Evolutionary conservation across 2,329 filamentous ascomycete genomes (phyloP), one percentile per base, ranked within the genome.

Genomic region (Xylaria sp.): DNA sequence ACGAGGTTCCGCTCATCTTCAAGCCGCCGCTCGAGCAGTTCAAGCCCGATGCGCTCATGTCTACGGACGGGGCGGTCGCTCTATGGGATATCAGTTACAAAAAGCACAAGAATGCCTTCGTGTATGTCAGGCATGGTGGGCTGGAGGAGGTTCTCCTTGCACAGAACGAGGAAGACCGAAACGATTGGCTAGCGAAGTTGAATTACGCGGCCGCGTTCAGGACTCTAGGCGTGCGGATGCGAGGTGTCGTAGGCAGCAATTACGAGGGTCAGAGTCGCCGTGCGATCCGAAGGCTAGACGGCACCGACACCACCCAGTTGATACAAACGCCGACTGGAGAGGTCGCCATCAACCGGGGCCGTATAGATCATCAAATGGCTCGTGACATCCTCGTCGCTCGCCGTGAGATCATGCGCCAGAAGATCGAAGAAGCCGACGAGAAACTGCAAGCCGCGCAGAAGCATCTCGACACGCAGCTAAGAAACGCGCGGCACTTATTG

Each of bases 151-250:
- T 93, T 0, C 88, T 99, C 37, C 77, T 97, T 17, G 93, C 94
- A 4, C 92, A 97, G 64, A 91, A 86, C 48, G 94, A 99, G 65
- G 79, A 85, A 1, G 94, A 99, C 65, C 87, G 96, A 81, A 96
- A 97, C 66, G 94, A 99, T 69, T 99, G 94, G 94, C 78, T 99
- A 22, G 90, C 90, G 7, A 94, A 96, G 67, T 82, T 99, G 56
- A 99, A 99, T 70, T 97, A 97, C 69, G 93, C 93, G 29, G 92
- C 94, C 7, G 91, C 94, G 1, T 97, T 97, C 71, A 85, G 91
- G 63, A 96, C 92, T 0, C 91, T 92, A 5, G 92, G 93, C 11
- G 91, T 97, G 5, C 85, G 91, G 40, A 95, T 96, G 80, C 85
- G 93, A 63, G 92, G 92, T 19, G 88, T 96, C 52, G 82, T 94